Evolutionary conservation across 306 rosid genomes (phyloP).

Genomic region (Potentilla sterilis): DNA sequence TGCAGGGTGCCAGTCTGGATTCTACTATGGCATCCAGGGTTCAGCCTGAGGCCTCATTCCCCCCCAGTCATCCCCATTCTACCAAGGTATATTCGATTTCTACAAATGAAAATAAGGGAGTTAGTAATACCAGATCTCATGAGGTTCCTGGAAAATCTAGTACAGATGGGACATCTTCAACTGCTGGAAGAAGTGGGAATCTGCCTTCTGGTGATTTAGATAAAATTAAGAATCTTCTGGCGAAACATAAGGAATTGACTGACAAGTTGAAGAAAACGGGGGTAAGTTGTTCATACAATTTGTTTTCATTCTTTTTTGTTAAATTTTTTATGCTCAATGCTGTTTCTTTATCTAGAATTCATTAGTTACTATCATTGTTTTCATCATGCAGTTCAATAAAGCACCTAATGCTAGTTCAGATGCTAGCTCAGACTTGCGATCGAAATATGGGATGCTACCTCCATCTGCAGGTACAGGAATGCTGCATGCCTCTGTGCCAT

Average conservation of each 20-base stretch:
- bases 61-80: slow-evolving; percentile 59
- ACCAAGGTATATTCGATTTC: slow-evolving; percentile 95
- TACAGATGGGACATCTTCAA: slow-evolving; percentile 99
- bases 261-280: slow-evolving; percentile 73
- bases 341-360: neutral
- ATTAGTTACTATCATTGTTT: slow-evolving; percentile 28
- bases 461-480: slow-evolving; percentile 35
- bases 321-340: neutral
- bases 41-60: slow-evolving; percentile 54
- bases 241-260: slow-evolving; percentile 68
- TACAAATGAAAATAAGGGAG: slow-evolving; percentile 99
- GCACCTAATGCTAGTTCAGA: slow-evolving; percentile 44
- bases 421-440: slow-evolving; percentile 39
- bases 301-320: neutral
- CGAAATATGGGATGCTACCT: slow-evolving; percentile 40
- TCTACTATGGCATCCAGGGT: slow-evolving; percentile 50
- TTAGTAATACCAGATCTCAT: slow-evolving; percentile 98
- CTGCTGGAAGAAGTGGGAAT: slow-evolving; percentile 88
- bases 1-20: slow-evolving; percentile 61
- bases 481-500: neutral
- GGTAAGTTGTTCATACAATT: slow-evolving; percentile 38
- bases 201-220: slow-evolving; percentile 78
- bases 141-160: slow-evolving; percentile 99
- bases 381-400: slow-evolving; percentile 59
- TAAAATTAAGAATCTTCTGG: slow-evolving; percentile 82